These are phyloP conservation scores for Aureobasidium uvarum DNA, from an alignment of 2,329 filamentous ascomycete species.

Conservation along the genomic window DNA sequence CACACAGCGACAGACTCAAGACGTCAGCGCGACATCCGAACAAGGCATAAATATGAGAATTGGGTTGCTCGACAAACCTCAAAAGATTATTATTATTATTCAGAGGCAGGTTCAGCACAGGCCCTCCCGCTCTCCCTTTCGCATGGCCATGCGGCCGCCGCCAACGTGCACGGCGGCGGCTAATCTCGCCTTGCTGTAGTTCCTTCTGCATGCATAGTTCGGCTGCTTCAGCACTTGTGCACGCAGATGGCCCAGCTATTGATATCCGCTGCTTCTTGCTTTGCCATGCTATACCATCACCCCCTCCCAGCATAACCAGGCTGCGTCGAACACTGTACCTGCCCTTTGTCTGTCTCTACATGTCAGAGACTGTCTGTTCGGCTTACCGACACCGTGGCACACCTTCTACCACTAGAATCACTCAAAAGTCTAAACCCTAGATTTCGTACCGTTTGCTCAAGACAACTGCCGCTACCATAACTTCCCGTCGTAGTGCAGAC, in stretches of 20 bases:
- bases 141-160: conserved; percentile 22
- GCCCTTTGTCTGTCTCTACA: not conserved
- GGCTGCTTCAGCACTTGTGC: conserved; percentile 21
- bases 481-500: not conserved
- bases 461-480: conserved; percentile 23
- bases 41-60: conserved; percentile 17
- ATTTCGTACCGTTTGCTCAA: conserved; percentile 25
- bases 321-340: not conserved
- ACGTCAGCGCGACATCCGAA: conserved; percentile 25
- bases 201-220: conserved; percentile 22
- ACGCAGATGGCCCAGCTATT: not conserved
- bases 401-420: conserved; percentile 27
- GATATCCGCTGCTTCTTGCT: not conserved
- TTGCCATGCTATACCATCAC: not conserved
- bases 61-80: conserved; percentile 22
- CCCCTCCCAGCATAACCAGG: not conserved
- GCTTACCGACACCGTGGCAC: conserved; percentile 25
- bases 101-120: conserved; percentile 22
- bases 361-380: conserved; percentile 9
- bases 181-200: conserved; percentile 27
- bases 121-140: conserved; percentile 26
- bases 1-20: conserved; percentile 23
- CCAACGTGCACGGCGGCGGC: conserved; percentile 24
- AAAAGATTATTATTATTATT: conserved; percentile 26
- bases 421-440: conserved; percentile 26